These are phyloP conservation scores for Xylaria polymorpha DNA, from an alignment of 2,329 filamentous ascomycete species.

Conservation along the genomic window DNA sequence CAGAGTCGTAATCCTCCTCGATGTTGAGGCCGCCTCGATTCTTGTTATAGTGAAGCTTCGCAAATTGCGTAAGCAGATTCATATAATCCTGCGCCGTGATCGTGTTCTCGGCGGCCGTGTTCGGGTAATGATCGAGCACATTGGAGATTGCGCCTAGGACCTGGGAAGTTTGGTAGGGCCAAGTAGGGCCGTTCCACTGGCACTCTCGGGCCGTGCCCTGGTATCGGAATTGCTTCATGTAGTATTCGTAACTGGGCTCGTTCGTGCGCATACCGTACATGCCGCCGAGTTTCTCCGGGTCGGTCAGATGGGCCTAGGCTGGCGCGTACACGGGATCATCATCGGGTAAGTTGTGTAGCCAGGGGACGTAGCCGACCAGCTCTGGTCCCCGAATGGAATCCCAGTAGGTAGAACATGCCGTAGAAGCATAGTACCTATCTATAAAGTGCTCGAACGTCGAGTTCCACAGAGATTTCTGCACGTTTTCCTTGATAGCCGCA, in stretches of 20 bases:
- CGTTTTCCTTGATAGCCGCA: conserved; percentile 20
- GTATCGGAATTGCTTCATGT: conserved; percentile 34
- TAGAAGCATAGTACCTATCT: conserved; percentile 27
- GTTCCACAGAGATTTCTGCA: conserved; percentile 30
- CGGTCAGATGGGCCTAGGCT: conserved; percentile 29
- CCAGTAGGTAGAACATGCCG: conserved; percentile 30
- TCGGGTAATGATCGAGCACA: conserved; percentile 31
- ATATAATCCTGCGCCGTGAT: conserved; percentile 27
- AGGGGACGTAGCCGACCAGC: conserved; percentile 28
- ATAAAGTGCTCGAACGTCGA: conserved; percentile 34
- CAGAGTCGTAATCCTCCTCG: conserved; percentile 31
- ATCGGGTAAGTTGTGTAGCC: conserved; percentile 31
- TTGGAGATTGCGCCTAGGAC: conserved; percentile 32
- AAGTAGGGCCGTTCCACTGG: conserved; percentile 34
- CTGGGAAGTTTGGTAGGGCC: conserved; percentile 36
- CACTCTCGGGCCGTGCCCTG: conserved; percentile 28
- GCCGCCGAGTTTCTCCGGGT: conserved; percentile 19
- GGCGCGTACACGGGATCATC: conserved; percentile 21
- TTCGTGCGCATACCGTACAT: conserved; percentile 26
- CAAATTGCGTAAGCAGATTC: conserved; percentile 23
- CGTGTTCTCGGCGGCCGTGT: conserved; percentile 4
- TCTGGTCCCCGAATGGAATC: conserved; percentile 33
- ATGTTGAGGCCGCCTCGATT: conserved; percentile 35
- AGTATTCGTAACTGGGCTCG: conserved; percentile 34
- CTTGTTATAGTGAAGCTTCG: conserved; percentile 33